Evolutionary conservation across 2,329 filamentous ascomycete species (phyloP), one percentile per base, ranked within the genome.

Genomic region (Monosporascus sp.): DNA sequence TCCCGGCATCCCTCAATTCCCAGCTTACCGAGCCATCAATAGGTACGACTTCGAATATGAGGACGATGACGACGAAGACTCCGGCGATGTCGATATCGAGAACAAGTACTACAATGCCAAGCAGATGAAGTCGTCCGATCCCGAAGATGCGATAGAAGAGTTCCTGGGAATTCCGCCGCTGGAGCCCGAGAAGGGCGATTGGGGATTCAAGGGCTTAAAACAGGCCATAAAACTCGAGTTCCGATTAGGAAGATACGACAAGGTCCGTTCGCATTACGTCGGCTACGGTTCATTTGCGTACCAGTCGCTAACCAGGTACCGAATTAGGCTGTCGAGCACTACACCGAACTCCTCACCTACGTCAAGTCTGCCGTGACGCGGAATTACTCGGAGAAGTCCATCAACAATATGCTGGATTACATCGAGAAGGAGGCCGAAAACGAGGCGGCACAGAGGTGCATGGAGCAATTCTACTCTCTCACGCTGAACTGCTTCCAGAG

Each of bases 51-150:
- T 97, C 70, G 93, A 97, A 68, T 97, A 97, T 73, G 93, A 97
- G 69, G 94, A 86, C 55, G 91, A 91, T 60, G 91, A 96, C 53
- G 91, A 94, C 48, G 90, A 95, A 44, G 87, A 96, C 54, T 85
- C 83, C 34, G 91, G 87, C 54, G 91, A 97, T 69, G 89, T 97
- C 64, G 91, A 93, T 62, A 95, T 97, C 70, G 94, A 99, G 71
- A 99, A 99, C 78, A 97, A 96, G 76, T 99, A 99, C 78, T 99
- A 97, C 81, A 97, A 97, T 73, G 94, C 94, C 44, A 99, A 99
- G 75, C 93, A 97, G 75, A 86, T 96, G 69, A 99, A 97, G 77
- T 79, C 80, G 44, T 86, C 87, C 58, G 91, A 92, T 54, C 91
- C 93, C 1, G 84, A 94, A 65, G 91, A 91, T 62, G 94, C 94